These are phyloP conservation scores for Cornus controversa DNA, from an alignment of 148 eudicot genomes.

Conservation along the genomic window DNA sequence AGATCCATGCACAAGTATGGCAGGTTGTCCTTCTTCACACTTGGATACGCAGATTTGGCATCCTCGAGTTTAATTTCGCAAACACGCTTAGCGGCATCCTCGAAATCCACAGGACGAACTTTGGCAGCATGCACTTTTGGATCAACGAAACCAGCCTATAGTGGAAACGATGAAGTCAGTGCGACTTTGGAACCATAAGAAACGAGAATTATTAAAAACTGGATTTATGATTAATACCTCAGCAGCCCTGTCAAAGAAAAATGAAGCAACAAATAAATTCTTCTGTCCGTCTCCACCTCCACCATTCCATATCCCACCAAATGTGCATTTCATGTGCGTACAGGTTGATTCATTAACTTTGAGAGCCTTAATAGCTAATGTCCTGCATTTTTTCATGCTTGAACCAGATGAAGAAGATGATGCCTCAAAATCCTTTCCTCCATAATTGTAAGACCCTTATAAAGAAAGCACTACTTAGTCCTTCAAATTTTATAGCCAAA, in stretches of 20 bases:
- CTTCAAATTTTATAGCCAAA: neutral
- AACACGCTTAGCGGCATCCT: conserved; percentile 72
- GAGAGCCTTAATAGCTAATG: conserved; percentile 61
- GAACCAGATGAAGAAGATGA: conserved; percentile 67
- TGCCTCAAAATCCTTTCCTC: conserved; percentile 48
- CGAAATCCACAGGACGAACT: conserved; percentile 72
- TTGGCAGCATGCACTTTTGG: conserved; percentile 54
- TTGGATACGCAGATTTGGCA: conserved; percentile 57
- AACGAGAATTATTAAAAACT: neutral
- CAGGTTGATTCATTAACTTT: conserved; percentile 84
- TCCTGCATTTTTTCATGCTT: conserved; percentile 53
- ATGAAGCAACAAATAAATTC: conserved; percentile 91
- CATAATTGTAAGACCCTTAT: conserved; percentile 76
- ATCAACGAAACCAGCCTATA: conserved; percentile 86
- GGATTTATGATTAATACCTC: conserved; percentile 55
- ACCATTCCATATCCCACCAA: conserved; percentile 95
- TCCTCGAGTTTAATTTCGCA: conserved; percentile 63
- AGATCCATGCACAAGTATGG: conserved; percentile 98
- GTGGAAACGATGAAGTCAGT: neutral
- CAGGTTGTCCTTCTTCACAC: conserved; percentile 64
- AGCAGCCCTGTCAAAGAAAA: conserved; percentile 96
- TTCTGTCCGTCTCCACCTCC: conserved; percentile 95
- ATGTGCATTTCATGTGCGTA: conserved; percentile 97
- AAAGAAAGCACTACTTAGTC: conserved; percentile 14
- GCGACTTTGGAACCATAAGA: conserved; percentile 2